Evolutionary conservation across 1,139 yeast genomes (phyloP).

Genomic region (Starmera stellimalicola): DNA sequence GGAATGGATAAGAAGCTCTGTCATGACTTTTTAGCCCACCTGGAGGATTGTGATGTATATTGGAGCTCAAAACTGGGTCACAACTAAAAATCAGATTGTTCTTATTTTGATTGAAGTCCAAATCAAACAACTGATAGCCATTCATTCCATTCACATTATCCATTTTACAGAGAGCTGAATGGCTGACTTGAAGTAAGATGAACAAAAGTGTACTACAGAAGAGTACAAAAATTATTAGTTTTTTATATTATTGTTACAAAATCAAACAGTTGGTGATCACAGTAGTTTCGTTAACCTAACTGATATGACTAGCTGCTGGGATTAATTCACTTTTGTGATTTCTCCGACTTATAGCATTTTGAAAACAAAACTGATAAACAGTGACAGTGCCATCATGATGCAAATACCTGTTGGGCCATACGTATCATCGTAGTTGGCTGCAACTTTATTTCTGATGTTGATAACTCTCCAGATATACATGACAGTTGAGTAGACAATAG

Average conservation of each 20-base stretch:
- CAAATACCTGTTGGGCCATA: slow-evolving; percentile 85
- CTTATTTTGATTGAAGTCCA: neutral
- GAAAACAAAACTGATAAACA: slow-evolving; percentile 56
- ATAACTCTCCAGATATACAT: slow-evolving; percentile 76
- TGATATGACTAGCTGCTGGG: no score
- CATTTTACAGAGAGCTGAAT: no score
- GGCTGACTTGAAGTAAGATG: no score
- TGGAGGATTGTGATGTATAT: neutral
- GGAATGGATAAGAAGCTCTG: neutral
- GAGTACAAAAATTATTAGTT: neutral
- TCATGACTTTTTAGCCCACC: neutral
- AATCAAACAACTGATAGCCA: neutral
- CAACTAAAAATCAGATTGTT: neutral
- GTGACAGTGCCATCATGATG: slow-evolving; percentile 59
- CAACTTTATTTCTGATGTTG: slow-evolving; percentile 73
- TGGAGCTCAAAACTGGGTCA: neutral
- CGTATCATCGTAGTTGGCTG: slow-evolving; percentile 79
- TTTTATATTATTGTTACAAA: neutral
- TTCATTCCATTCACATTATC: no score
- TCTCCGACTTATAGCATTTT: slow-evolving; percentile 10
- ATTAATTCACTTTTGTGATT: no score
- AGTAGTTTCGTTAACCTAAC: no score
- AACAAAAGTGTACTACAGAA: neutral
- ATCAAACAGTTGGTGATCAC: no score
- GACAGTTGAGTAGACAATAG: slow-evolving; percentile 64